Evolutionary conservation across 2,329 filamentous ascomycete species (phyloP), one percentile per base, ranked within the genome.

Genomic region (Rugonectria rugulosa): DNA sequence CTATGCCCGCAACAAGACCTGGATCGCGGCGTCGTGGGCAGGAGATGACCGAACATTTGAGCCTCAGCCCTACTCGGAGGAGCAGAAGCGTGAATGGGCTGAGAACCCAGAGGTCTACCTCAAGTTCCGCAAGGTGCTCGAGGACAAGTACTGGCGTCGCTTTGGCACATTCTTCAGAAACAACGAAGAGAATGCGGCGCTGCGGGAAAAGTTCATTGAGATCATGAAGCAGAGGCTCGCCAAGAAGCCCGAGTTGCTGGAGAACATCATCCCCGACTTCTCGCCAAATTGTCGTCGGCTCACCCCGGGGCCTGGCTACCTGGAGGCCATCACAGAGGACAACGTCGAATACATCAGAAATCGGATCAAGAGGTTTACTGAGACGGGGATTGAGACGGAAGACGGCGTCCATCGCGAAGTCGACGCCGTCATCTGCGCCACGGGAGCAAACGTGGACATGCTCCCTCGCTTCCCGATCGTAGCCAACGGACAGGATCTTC

Each of bases 371-470:
- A 75, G 79, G 1, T 85, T 91, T 59, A 88, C 83, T 0, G 73
- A 75, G 31, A 83, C 76, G 0, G 85, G 85, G 0, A 87, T 90
- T 40, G 79, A 84, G 61, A 88, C 84, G 0, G 72, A 69, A 0
- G 86, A 89, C 60, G 86, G 86, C 2, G 68, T 67, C 0, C 75
- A 81, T 24, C 74, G 85, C 3, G 77, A 83, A 14, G 84, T 88
- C 0, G 87, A 89, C 56, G 83, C 84, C 12, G 75, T 90, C 5
- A 84, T 91, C 61, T 90, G 87, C 63, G 84, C 87, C 2, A 91
- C 88, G 0, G 88, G 88, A 1, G 85, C 86, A 8, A 87, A 88
- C 60, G 77, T 80, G 10, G 79, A 85, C 59, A 77, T 82, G 70
- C 74, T 81, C 0, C 86, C 86, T 0, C 80, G 80, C 0, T 90